Base-by-base conservation (phyloP, 495 filamentous ascomycete genomes). In the Tuber melanosporum region DNA sequence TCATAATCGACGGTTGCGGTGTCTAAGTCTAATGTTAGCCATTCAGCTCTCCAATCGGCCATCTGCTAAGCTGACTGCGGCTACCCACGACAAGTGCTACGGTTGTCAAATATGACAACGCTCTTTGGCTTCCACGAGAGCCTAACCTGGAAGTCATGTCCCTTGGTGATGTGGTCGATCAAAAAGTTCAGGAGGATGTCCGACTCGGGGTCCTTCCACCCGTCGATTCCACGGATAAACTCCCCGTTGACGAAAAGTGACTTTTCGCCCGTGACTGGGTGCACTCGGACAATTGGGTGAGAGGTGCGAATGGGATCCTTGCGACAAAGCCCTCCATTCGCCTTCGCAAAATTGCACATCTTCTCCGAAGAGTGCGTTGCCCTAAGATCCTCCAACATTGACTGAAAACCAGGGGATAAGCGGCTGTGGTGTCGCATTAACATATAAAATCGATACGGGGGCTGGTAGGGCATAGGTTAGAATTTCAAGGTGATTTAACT, bases 231-330 rank as follows among this genome's bases (percentile, higher is more conserved):
- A 26, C 80, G 78, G n/a, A 83, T 78, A 45, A 84, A 86, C 77
- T 84, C 85, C n/a, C 76, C 77, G 81, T 92, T 93, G 74, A 92
- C 87, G 80, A 87, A 94, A 8, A 93, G 85, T 0, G 90, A 89
- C 82, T 91, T 92, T 84, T 93, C 91, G 5, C 91, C 88, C 0
- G 90, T 92, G 14, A 84, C 88, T 0, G 91, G 91, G 80, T 92
- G 91, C 5, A 90, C 90, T 14, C 91, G 85, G 43, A 92, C 86
- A 71, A 92, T 70, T 17, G 91, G 76, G n/a, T 70, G 62, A 6
- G 74, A 73, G 71, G 74, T 82, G 73, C 79, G 76, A 70, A 85
- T 76, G 32, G 84, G 79, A 62, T 84, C 81, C 49, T 81, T 81
- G 43, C 84, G 83, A 32, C 83, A 84, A 71, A 83, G 76, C 32